Percentiles rank a stretch among this genome's conserved stretches.
Conservation (phyloP, 2,329 filamentous ascomycete genomes). For the Penicillium sp. region DNA sequence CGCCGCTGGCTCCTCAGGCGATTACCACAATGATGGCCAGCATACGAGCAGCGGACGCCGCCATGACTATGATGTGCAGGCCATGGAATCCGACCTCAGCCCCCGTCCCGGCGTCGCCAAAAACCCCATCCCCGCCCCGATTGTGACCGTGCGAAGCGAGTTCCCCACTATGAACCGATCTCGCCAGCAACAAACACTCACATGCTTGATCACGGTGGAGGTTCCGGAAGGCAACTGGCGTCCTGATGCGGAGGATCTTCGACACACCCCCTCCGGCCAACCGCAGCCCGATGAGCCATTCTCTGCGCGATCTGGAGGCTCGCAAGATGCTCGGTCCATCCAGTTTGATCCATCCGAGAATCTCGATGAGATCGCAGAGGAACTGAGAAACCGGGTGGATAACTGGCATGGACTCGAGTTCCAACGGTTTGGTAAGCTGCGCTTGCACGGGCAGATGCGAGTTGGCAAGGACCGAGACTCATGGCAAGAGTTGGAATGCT, state of each 20-base stretch:
- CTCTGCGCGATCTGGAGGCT: constrained; percentile 52
- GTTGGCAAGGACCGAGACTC: constrained; percentile 96
- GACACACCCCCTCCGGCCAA: constrained; percentile 56
- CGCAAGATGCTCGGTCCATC: constrained; percentile 60
- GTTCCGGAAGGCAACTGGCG: constrained; percentile 92
- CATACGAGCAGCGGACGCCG: constrained; percentile 70
- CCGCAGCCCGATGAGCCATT: constrained; percentile 56
- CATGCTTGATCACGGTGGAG: constrained; percentile 91
- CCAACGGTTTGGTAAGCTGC: constrained; percentile 85
- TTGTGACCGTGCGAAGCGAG: constrained; percentile 93
- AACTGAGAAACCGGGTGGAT: constrained; percentile 83
- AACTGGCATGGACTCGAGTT: constrained; percentile 99
- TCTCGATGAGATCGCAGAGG: constrained; percentile 84
- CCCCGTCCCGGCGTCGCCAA: constrained; percentile 69
- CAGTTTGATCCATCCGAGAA: constrained; percentile 77
- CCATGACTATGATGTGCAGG: constrained; percentile 94
- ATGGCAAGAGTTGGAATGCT: constrained; percentile 98
- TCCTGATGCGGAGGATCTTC: constrained; percentile 79
- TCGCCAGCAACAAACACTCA: constrained; percentile 91
- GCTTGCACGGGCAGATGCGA: constrained; percentile 84
- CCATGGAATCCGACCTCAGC: constrained; percentile 84
- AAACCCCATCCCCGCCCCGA: constrained; percentile 88
- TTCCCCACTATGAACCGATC: constrained; percentile 93
- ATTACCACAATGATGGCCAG: constrained; percentile 73
- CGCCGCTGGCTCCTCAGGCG: constrained; percentile 72